Evolutionary conservation across 495 filamentous ascomycete species (phyloP).

Genomic region (Penicillium chermesinum): DNA sequence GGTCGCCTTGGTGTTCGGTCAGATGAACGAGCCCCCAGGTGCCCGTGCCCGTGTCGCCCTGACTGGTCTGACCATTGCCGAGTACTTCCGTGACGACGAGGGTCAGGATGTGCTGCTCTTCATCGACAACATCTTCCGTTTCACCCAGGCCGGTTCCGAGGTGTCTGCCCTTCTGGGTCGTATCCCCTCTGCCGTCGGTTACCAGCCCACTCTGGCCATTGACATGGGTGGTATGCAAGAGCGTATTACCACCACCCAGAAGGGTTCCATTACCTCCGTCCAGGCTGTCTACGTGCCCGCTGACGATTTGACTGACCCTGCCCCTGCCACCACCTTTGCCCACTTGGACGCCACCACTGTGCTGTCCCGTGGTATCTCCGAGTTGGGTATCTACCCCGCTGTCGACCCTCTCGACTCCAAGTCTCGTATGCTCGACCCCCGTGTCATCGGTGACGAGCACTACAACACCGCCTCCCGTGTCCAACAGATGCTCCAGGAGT

Average conservation of each 20-base stretch:
- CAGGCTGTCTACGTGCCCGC: constrained; percentile 99
- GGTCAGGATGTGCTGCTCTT: constrained; percentile 99
- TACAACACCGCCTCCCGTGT: constrained; percentile 91
- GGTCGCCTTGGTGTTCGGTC: constrained; percentile 98
- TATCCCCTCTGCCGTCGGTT: constrained; percentile 99
- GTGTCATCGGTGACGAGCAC: constrained; percentile 96
- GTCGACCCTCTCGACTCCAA: constrained; percentile 99
- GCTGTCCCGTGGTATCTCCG: constrained; percentile 99
- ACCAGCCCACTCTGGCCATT: constrained; percentile 98
- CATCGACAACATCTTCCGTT: constrained; percentile 99
- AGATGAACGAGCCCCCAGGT: constrained; percentile 99
- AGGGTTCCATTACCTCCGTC: constrained; percentile 99
- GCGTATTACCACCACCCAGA: constrained; percentile 98
- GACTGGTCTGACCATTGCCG: constrained; percentile 83
- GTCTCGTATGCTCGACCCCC: constrained; percentile 98
- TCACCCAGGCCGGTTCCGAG: constrained; percentile 99
- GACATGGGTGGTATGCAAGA: constrained; percentile 99
- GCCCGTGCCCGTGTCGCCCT: constrained; percentile 99
- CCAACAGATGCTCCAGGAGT: constrained; percentile 99
- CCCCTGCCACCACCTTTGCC: constrained; percentile 98
- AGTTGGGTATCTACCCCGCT: constrained; percentile 99
- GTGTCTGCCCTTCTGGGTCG: constrained; percentile 98
- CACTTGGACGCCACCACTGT: constrained; percentile 99
- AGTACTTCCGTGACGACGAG: constrained; percentile 97
- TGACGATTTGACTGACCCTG: constrained; percentile 99